Conservation (phyloP, 768 basidiomycete species). For the Rhodotorula toruloides region DNA sequence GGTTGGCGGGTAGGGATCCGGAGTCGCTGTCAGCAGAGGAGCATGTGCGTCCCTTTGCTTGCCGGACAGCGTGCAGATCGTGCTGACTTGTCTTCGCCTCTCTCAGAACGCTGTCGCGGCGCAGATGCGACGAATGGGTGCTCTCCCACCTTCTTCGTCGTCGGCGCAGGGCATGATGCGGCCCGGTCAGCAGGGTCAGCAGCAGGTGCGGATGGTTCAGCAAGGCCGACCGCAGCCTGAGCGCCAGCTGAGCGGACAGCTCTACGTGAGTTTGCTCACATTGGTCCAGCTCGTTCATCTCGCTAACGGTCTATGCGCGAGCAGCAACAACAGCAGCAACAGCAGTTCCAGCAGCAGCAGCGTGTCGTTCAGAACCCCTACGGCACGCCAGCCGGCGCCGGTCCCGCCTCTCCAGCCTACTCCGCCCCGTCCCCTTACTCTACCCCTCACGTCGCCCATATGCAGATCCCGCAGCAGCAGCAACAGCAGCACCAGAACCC, state of each 20-base stretch:
- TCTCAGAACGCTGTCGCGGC: slow-evolving; percentile 18
- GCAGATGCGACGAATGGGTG: slow-evolving; percentile 32
- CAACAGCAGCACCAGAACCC: neutral
- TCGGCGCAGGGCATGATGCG: slow-evolving; percentile 14
- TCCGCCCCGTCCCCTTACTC: slow-evolving; percentile 26
- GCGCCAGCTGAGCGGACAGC: neutral
- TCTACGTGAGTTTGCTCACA: neutral
- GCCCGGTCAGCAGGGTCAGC: slow-evolving; percentile 2
- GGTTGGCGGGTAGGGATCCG: slow-evolving; percentile 28
- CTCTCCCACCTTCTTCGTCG: slow-evolving; percentile 15
- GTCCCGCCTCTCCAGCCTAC: slow-evolving; percentile 30
- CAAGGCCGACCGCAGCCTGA: neutral
- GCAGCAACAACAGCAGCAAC: slow-evolving; percentile 16
- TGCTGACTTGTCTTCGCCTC: neutral
- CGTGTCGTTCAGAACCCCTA: neutral
- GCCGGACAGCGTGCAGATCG: neutral
- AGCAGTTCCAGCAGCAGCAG: slow-evolving; percentile 22
- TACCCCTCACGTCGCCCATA: slow-evolving; percentile 17
- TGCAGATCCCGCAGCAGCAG: slow-evolving; percentile 18
- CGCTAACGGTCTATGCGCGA: neutral
- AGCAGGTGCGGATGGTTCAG: no score
- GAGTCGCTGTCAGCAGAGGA: slow-evolving; percentile 26
- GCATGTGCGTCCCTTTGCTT: slow-evolving; percentile 19
- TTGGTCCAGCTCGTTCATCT: neutral
- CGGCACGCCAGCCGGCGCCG: neutral